These are phyloP conservation scores for Saturnispora diversa DNA, from an alignment of 805 yeast species.

Conservation along the genomic window DNA sequence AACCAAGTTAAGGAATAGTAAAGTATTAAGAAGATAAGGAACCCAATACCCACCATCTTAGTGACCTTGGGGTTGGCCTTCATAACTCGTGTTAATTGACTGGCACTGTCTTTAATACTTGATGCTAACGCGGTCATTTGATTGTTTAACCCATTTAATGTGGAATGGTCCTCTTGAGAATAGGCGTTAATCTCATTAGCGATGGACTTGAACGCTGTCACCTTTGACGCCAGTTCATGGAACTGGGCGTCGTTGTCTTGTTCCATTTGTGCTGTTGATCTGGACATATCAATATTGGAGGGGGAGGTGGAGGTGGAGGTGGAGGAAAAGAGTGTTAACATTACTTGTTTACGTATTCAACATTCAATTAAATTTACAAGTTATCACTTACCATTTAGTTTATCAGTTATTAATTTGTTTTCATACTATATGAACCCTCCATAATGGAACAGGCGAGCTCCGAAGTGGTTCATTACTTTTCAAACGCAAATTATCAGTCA, in stretches of 20 bases:
- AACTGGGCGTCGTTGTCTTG: slow-evolving; percentile 54
- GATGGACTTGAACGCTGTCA: slow-evolving; percentile 54
- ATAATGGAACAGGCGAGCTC: slow-evolving; percentile 29
- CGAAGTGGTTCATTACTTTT: slow-evolving; percentile 23
- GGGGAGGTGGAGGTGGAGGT: too few species aligned
- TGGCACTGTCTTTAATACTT: slow-evolving; percentile 44
- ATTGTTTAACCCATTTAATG: slow-evolving; percentile 37
- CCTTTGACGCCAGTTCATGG: slow-evolving; percentile 55
- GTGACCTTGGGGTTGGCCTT: slow-evolving; percentile 51
- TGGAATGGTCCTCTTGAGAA: slow-evolving; percentile 45
- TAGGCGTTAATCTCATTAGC: slow-evolving; percentile 62
- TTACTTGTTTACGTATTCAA: too few species aligned
- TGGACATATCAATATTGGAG: too few species aligned
- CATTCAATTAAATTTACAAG: too few species aligned
- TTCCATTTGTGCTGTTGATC: slow-evolving; percentile 25
- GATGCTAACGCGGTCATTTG: slow-evolving; percentile 43
- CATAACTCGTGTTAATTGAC: slow-evolving; percentile 47
- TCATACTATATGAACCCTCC: slow-evolving; percentile 27
- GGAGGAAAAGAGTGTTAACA: neutral
- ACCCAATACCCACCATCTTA: slow-evolving; percentile 50
- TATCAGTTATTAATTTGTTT: slow-evolving; percentile 26
- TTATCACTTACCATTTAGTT: slow-evolving; percentile 1
- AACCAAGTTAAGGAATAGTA: slow-evolving; percentile 48
- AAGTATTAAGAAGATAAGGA: slow-evolving; percentile 45
- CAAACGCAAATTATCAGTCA: slow-evolving; percentile 33